These are phyloP conservation scores for Echites panduratus DNA, from an alignment of 257 asterid species.

Conservation along the genomic window DNA sequence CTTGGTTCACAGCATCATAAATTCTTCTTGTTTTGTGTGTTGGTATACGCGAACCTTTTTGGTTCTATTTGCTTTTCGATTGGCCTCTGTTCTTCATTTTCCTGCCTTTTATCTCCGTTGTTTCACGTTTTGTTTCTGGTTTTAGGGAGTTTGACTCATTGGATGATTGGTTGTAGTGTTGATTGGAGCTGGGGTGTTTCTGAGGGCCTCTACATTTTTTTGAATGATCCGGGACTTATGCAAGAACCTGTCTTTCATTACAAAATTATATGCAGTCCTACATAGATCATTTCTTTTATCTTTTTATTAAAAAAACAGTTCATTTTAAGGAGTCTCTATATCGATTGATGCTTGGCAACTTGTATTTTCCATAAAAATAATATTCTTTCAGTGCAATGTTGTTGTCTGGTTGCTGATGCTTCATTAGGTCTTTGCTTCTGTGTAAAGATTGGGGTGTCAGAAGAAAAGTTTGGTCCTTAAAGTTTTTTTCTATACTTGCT, in stretches of 20 bases:
- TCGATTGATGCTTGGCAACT: neutral
- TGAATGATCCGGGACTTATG: neutral
- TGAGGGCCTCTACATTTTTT: neutral
- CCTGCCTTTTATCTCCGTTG: neutral
- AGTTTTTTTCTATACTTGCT: conserved; percentile 19
- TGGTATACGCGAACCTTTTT: conserved; percentile 1
- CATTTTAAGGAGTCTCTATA: neutral
- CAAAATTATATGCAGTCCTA: neutral
- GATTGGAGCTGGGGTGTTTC: conserved; percentile 5
- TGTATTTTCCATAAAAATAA: neutral
- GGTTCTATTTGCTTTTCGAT: neutral
- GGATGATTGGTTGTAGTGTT: conserved; percentile 9
- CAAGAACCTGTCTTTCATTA: neutral
- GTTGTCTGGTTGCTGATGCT: conserved; percentile 29
- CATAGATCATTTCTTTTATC: neutral
- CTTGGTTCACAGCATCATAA: neutral
- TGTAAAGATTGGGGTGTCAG: conserved; percentile 22
- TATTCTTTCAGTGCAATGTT: conserved; percentile 11
- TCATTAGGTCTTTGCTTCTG: conserved; percentile 24
- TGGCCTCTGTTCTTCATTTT: conserved; percentile 6
- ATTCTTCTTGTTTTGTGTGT: conserved; percentile 1
- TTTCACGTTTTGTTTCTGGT: neutral
- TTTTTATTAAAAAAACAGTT: neutral
- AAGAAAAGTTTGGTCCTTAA: conserved; percentile 16
- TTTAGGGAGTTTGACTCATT: conserved; percentile 1